A percentile compares a stretch with the other conserved stretches of the same genome.
Evolutionary conservation across 441 rosid genomes (phyloP).

Genomic region (Syzygium malaccense): DNA sequence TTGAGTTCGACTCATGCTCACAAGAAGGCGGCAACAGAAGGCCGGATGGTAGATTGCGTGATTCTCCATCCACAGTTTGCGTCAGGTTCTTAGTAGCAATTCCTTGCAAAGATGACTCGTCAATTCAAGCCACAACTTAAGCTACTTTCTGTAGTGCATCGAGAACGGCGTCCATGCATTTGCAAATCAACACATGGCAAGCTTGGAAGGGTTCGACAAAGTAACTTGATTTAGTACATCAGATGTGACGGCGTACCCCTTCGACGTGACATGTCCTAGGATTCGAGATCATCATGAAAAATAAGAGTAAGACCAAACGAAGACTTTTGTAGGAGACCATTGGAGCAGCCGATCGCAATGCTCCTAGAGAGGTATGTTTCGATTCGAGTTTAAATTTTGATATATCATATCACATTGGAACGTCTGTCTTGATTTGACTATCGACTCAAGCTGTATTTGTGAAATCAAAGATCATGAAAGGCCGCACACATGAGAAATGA

Average conservation of each 20-base stretch:
- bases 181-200: neutral
- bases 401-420: fast-evolving
- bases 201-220: neutral
- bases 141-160: neutral
- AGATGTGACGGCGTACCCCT: neutral
- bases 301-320: neutral
- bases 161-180: neutral
- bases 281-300: neutral
- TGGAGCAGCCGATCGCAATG: neutral
- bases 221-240: neutral
- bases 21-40: neutral
- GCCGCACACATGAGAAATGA: no score
- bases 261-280: fast-evolving
- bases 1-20: fast-evolving
- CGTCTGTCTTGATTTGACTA: fast-evolving
- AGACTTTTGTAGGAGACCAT: neutral
- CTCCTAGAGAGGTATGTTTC: neutral
- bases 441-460: neutral
- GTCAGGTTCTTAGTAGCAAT: neutral
- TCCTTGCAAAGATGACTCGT: neutral
- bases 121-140: neutral
- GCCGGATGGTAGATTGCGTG: neutral
- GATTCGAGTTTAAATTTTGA: neutral
- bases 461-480: no score
- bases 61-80: neutral